phyloP scores from a whole-genome alignment of 768 basidiomycete species.

The Collybia sp. region DNA sequence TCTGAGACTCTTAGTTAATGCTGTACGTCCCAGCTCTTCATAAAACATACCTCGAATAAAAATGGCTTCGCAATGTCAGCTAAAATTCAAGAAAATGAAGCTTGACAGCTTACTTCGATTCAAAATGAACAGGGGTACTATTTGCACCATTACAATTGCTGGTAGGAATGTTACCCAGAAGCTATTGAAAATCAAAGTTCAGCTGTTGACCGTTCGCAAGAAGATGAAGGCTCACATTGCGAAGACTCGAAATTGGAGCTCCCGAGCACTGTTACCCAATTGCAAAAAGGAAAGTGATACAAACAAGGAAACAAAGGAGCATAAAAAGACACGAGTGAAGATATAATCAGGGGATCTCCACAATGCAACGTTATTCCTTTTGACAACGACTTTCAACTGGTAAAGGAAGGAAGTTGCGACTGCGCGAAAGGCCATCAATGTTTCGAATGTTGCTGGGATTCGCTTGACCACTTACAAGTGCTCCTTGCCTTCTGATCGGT shows the following conservation, averaged over 20 bases:
- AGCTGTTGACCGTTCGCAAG: background rate
- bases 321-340: constrained; percentile 77
- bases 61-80: constrained; percentile 17
- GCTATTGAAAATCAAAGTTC: constrained; percentile 21
- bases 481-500: constrained; percentile 33
- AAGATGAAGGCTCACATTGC: constrained; percentile 46
- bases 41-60: constrained; percentile 28
- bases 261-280: constrained; percentile 57
- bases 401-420: constrained; percentile 74
- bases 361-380: constrained; percentile 63
- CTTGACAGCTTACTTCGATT: constrained; percentile 41
- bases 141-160: constrained; percentile 74
- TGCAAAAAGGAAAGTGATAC: constrained; percentile 79
- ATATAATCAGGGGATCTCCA: constrained; percentile 87
- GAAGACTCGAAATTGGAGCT: constrained; percentile 79
- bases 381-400: constrained; percentile 65
- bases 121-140: constrained; percentile 80
- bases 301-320: constrained; percentile 64
- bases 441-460: background rate
- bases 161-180: constrained; percentile 69
- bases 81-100: background rate
- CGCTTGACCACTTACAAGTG: constrained; percentile 35
- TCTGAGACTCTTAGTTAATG: constrained; percentile 30
- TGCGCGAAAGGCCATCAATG: constrained; percentile 17
- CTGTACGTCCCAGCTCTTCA: too few species aligned